phyloP scores from a whole-genome alignment of 371 early-diverging fungal genomes.

The Basidiobolus meristosporus region DNA sequence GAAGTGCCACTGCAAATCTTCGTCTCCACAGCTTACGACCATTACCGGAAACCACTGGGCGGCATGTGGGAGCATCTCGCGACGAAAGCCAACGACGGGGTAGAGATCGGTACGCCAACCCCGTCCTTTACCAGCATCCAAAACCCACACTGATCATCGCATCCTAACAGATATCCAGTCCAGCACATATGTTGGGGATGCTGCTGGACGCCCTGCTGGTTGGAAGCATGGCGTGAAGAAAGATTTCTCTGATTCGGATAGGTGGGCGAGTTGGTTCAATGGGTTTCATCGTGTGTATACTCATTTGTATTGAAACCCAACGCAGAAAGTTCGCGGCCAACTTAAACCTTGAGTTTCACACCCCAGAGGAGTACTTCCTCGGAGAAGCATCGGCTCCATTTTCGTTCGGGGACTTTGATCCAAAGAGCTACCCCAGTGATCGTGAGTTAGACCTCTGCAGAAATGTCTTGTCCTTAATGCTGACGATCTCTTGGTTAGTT shows the following conservation, averaged over 20 bases:
- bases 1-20: not conserved
- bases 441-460: conserved; percentile 7
- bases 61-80: not conserved
- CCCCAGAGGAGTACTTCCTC: conserved; percentile 71
- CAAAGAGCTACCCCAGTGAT: conserved; percentile 13
- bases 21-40: not conserved
- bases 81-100: not conserved
- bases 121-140: not conserved
- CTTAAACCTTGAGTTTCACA: conserved; percentile 41
- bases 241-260: conserved; percentile 66
- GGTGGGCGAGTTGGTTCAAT: conserved; percentile 7
- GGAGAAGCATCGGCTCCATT: conserved; percentile 21
- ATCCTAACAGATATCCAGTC: conserved; percentile 13
- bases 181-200: conserved; percentile 80
- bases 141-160: not conserved
- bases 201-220: conserved; percentile 55
- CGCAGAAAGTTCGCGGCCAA: conserved; percentile 64
- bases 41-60: not conserved
- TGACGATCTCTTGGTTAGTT: not conserved
- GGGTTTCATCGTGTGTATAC: not conserved
- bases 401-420: conserved; percentile 31
- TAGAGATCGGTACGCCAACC: not conserved
- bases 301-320: not conserved
- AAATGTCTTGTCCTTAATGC: not conserved
- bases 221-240: conserved; percentile 33